These are phyloP conservation scores for Pyrenopolyporus hunteri DNA, from an alignment of 495 filamentous ascomycete species.

Conservation along the genomic window DNA sequence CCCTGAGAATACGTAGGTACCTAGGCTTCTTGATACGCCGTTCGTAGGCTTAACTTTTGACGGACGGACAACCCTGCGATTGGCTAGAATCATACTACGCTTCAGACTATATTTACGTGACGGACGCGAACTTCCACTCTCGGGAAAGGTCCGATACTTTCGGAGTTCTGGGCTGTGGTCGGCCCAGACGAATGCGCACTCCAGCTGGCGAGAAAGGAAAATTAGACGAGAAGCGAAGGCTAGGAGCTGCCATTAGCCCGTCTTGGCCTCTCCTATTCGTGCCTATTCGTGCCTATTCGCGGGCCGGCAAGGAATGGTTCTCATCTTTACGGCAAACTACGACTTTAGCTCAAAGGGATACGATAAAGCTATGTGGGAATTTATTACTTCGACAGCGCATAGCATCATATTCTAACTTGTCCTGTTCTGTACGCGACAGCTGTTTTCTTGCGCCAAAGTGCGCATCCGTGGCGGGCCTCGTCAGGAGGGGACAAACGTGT, in stretches of 20 bases:
- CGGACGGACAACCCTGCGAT: slow-evolving; percentile 9
- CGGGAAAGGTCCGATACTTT: slow-evolving; percentile 10
- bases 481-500: too few relatives aligned
- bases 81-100: slow-evolving; percentile 13
- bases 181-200: slow-evolving; percentile 3
- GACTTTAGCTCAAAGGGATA: too few relatives aligned
- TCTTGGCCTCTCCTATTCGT: slow-evolving; percentile 10
- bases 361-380: too few relatives aligned
- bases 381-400: too few relatives aligned
- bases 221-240: slow-evolving; percentile 8
- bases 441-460: too few relatives aligned
- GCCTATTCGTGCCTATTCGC: too few relatives aligned
- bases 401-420: too few relatives aligned
- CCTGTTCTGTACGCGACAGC: too few relatives aligned
- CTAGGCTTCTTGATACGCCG: slow-evolving; percentile 1
- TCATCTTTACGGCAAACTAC: too few relatives aligned
- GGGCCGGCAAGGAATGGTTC: slow-evolving; percentile 1
- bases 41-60: slow-evolving; percentile 18
- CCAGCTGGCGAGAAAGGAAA: slow-evolving; percentile 2
- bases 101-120: slow-evolving; percentile 6
- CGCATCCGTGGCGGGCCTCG: too few relatives aligned
- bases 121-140: slow-evolving; percentile 29
- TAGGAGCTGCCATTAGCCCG: slow-evolving; percentile 14
- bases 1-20: background rate
- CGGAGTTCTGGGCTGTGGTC: slow-evolving; percentile 12